A percentile compares a stretch with the other conserved stretches of the same genome.
phyloP scores from a whole-genome alignment of 2,329 filamentous ascomycete genomes.

The Colletotrichum sp. region DNA sequence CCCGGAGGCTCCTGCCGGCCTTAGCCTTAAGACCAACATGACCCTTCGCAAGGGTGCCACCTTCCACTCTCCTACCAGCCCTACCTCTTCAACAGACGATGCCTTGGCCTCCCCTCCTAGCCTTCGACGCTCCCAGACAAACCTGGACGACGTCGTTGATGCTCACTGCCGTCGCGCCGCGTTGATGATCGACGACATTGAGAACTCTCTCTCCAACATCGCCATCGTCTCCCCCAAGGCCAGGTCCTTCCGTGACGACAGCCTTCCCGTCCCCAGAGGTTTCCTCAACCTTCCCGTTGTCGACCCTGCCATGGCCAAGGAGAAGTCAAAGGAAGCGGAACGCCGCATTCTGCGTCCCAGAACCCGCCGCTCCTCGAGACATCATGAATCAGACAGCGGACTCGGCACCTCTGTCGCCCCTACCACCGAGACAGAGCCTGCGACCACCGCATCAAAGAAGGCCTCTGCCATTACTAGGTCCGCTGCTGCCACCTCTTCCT shows the following conservation, averaged over 20 bases:
- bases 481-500: slow-evolving; percentile 50
- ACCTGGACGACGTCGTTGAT: slow-evolving; percentile 73
- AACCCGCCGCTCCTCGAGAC: slow-evolving; percentile 60
- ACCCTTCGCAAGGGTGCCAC: slow-evolving; percentile 74
- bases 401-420: slow-evolving; percentile 82
- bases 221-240: slow-evolving; percentile 41
- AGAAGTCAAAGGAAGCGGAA: slow-evolving; percentile 40
- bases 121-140: slow-evolving; percentile 72
- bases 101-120: slow-evolving; percentile 48
- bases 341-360: slow-evolving; percentile 58
- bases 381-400: slow-evolving; percentile 85
- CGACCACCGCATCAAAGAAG: slow-evolving; percentile 42
- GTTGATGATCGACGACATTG: slow-evolving; percentile 68
- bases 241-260: slow-evolving; percentile 55
- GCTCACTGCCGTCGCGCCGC: slow-evolving; percentile 72
- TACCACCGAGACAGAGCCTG: slow-evolving; percentile 52
- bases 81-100: slow-evolving; percentile 39
- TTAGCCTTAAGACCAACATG: slow-evolving; percentile 58
- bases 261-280: slow-evolving; percentile 62
- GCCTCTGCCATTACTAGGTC: slow-evolving; percentile 67
- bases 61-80: slow-evolving; percentile 55
- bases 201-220: slow-evolving; percentile 60
- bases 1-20: slow-evolving; percentile 38
- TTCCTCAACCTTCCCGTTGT: slow-evolving; percentile 62
- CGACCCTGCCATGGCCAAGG: slow-evolving; percentile 50